Evolutionary conservation across 495 filamentous ascomycete species (phyloP).

Genomic region (Penicillium daleae): DNA sequence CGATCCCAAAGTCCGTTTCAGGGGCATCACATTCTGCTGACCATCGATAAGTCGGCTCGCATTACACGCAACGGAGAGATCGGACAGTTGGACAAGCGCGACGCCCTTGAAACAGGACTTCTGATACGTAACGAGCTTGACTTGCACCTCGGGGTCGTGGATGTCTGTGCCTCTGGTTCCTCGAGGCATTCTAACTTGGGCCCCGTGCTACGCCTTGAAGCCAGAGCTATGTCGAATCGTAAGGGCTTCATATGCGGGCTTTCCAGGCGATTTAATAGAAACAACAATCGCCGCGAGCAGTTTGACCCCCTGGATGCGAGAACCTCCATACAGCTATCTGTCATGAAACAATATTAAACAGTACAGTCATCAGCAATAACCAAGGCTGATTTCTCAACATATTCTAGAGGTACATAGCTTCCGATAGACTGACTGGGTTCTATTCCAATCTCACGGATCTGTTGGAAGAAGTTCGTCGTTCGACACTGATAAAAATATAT

Average conservation of each 20-base stretch:
- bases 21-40: background rate
- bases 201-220: background rate
- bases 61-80: background rate
- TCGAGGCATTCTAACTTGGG: background rate
- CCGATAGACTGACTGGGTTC: no score
- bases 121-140: constrained; percentile 8
- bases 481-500: no score
- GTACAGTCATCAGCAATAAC: no score
- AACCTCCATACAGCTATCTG: no score
- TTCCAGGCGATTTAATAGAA: background rate
- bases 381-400: no score
- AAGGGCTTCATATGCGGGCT: background rate
- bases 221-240: background rate
- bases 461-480: no score
- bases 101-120: constrained; percentile 2
- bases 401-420: no score
- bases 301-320: no score
- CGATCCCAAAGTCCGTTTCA: background rate
- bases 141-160: background rate
- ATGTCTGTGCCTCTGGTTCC: background rate
- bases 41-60: background rate
- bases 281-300: background rate
- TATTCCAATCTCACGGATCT: no score
- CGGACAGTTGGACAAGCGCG: constrained; percentile 4
- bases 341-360: no score